These are phyloP conservation scores for Tricholoma sp. DNA, from an alignment of 768 basidiomycete species.

Conservation along the genomic window DNA sequence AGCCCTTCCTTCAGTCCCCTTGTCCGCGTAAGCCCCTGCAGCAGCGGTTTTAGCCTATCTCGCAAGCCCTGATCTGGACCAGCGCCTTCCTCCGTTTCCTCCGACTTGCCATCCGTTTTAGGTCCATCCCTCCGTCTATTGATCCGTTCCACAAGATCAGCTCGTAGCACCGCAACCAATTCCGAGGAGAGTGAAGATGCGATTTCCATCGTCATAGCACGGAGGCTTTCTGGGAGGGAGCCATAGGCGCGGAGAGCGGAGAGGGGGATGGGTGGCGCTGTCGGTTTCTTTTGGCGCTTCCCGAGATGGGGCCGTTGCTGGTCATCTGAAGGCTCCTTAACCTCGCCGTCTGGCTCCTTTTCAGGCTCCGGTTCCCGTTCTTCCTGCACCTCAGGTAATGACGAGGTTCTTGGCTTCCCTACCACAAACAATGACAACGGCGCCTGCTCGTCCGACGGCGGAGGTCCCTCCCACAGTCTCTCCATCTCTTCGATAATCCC, in stretches of 20 bases:
- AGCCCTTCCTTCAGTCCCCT: conserved; percentile 65
- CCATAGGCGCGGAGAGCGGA: conserved; percentile 68
- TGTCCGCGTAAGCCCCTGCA: conserved; percentile 75
- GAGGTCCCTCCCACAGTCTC: conserved; percentile 42
- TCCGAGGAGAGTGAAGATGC: conserved; percentile 73
- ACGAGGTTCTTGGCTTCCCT: neutral
- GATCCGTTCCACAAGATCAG: conserved; percentile 59
- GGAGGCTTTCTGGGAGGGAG: conserved; percentile 71
- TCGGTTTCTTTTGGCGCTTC: conserved; percentile 13
- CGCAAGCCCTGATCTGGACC: conserved; percentile 41
- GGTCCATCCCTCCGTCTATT: conserved; percentile 6
- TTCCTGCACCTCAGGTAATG: conserved; percentile 1
- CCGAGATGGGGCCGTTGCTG: conserved; percentile 10
- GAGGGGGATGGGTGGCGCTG: conserved; percentile 44
- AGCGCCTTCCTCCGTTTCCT: neutral
- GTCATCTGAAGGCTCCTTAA: conserved; percentile 7
- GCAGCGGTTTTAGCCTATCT: conserved; percentile 64
- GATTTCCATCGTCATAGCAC: conserved; percentile 69
- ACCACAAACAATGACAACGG: neutral
- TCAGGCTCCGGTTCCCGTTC: neutral
- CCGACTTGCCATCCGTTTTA: neutral
- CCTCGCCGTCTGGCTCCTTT: neutral
- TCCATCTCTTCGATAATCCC: conserved; percentile 67
- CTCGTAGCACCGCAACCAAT: conserved; percentile 63
- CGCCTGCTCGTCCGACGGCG: conserved; percentile 1